Conservation (phyloP, 2,329 filamentous ascomycete species). For the Lasiodiplodia sp. region DNA sequence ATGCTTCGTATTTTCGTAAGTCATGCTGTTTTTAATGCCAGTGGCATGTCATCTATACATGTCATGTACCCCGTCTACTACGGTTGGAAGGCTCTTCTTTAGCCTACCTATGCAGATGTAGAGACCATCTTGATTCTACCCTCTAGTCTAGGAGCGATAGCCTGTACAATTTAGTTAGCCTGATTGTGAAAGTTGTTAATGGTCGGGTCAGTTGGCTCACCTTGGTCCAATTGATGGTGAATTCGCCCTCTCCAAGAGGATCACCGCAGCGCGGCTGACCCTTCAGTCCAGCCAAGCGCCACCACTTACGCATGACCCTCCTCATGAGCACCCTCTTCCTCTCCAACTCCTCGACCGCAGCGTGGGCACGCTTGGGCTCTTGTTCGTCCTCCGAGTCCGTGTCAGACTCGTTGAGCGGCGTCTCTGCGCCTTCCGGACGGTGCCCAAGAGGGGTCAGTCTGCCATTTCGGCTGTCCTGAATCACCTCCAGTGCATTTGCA, state of each 20-base stretch:
- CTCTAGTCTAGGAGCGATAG: slow-evolving; percentile 79
- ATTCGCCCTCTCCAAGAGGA: slow-evolving; percentile 65
- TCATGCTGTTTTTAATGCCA: slow-evolving; percentile 2
- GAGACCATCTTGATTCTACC: slow-evolving; percentile 67
- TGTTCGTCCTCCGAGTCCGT: slow-evolving; percentile 47
- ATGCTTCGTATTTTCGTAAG: slow-evolving; percentile 10
- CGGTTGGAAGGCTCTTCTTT: background rate
- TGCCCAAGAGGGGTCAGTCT: slow-evolving; percentile 30
- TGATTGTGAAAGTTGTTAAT: background rate
- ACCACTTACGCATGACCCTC: slow-evolving; percentile 77
- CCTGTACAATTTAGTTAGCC: slow-evolving; percentile 39
- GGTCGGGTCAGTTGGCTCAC: slow-evolving; percentile 2
- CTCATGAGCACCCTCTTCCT: slow-evolving; percentile 70
- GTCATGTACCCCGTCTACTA: background rate
- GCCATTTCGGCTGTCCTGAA: slow-evolving; percentile 3
- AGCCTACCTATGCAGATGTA: background rate
- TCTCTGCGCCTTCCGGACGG: slow-evolving; percentile 37
- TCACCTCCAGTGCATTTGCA: slow-evolving; percentile 34
- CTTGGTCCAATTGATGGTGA: slow-evolving; percentile 75
- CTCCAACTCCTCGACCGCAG: slow-evolving; percentile 48
- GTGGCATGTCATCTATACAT: slow-evolving; percentile 7
- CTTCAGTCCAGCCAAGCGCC: slow-evolving; percentile 69
- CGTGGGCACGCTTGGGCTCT: slow-evolving; percentile 54
- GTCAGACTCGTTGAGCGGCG: slow-evolving; percentile 39
- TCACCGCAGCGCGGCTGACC: slow-evolving; percentile 58